Conservation (phyloP, 1,139 yeast genomes). For the Ogataea hybrid region DNA sequence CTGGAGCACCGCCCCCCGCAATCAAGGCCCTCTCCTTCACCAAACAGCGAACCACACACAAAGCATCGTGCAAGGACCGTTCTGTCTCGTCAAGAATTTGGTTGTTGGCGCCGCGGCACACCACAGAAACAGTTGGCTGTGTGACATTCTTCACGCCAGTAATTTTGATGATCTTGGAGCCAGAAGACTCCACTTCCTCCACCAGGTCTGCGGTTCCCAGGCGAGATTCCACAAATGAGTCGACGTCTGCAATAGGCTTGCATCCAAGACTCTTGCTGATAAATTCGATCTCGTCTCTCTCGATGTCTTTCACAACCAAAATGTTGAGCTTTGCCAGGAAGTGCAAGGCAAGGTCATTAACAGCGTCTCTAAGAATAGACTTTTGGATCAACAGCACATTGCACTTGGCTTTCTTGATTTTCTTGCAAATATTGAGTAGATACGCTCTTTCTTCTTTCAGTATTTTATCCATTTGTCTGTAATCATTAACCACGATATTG, state of each 20-base stretch:
- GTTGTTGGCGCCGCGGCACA: conserved; percentile 92
- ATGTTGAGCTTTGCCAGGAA: conserved; percentile 90
- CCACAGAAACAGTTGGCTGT: conserved; percentile 81
- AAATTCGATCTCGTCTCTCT: conserved; percentile 95
- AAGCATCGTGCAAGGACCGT: conserved; percentile 94
- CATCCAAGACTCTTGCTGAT: conserved; percentile 90
- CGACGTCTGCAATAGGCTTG: conserved; percentile 95
- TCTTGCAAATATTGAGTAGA: conserved; percentile 88
- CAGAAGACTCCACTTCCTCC: conserved; percentile 90
- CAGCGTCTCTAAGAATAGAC: conserved; percentile 95
- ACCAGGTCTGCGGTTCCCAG: conserved; percentile 89
- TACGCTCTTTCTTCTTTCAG: conserved; percentile 97
- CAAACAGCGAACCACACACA: conserved; percentile 93
- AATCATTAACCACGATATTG: conserved; percentile 94
- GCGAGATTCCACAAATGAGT: conserved; percentile 87
- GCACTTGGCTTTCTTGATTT: conserved; percentile 95
- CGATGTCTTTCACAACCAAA: conserved; percentile 92
- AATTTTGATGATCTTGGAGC: conserved; percentile 86
- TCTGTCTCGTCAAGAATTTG: conserved; percentile 93
- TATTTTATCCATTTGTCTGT: conserved; percentile 98
- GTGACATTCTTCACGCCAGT: conserved; percentile 73
- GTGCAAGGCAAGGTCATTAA: conserved; percentile 92
- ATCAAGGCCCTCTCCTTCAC: conserved; percentile 92
- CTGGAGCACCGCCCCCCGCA: conserved; percentile 99
- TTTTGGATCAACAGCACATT: conserved; percentile 92